A percentile compares a stretch with the other conserved stretches of the same genome.
phyloP scores from a whole-genome alignment of 164 flowering plant species.

The Vitis cinerea region DNA sequence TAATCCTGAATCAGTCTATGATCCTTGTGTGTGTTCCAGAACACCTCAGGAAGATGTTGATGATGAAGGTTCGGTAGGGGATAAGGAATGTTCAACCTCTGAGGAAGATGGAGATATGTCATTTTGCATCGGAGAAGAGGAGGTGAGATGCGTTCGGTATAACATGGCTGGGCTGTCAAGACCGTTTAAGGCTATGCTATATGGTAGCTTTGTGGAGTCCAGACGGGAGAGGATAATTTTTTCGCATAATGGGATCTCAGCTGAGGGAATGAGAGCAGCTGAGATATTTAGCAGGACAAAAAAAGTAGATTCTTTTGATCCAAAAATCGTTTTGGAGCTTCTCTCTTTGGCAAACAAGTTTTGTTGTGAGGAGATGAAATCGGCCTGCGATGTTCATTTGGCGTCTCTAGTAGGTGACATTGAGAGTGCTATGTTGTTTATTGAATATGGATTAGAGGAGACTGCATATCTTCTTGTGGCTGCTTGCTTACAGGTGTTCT shows the following conservation, averaged over 20 bases:
- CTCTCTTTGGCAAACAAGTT: constrained; percentile 72
- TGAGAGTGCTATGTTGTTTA: constrained; percentile 60
- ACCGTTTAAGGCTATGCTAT: constrained; percentile 70
- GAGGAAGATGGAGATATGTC: constrained; percentile 45
- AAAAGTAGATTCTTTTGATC: constrained; percentile 41
- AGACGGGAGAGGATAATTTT: constrained; percentile 66
- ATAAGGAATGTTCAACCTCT: constrained; percentile 55
- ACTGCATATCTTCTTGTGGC: constrained; percentile 68
- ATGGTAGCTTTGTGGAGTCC: constrained; percentile 70
- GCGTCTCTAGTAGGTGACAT: constrained; percentile 54
- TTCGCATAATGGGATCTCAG: constrained; percentile 67
- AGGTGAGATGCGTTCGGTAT: constrained; percentile 58
- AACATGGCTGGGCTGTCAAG: constrained; percentile 65
- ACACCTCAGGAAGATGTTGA: constrained; percentile 7
- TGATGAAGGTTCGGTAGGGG: constrained; percentile 16
- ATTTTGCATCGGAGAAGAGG: constrained; percentile 68
- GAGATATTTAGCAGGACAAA: constrained; percentile 69
- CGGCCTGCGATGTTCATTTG: constrained; percentile 68
- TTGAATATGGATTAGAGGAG: constrained; percentile 86
- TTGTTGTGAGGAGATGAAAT: constrained; percentile 83
- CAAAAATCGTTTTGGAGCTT: constrained; percentile 62
- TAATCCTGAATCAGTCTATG: constrained; percentile 52
- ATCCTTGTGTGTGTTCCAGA: constrained; percentile 40
- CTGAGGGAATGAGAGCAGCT: constrained; percentile 64
- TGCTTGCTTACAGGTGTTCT: constrained; percentile 78